Percentiles rank a stretch among this genome's conserved stretches.
Conservation (phyloP, 2,329 filamentous ascomycete species). For the Penicillium thymicola region DNA sequence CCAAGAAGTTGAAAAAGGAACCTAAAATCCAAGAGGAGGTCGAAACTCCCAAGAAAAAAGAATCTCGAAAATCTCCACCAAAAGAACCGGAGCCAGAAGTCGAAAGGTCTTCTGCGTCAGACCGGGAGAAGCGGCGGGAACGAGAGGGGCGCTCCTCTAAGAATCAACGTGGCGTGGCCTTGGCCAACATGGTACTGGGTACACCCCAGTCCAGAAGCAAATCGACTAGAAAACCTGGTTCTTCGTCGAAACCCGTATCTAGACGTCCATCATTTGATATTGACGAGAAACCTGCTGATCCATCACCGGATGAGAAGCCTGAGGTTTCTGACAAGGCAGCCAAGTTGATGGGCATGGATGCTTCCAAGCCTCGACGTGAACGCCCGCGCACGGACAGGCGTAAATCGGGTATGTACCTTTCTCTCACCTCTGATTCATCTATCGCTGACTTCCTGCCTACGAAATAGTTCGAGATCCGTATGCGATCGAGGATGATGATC, state of each 20-base stretch:
- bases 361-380: slow-evolving; percentile 44
- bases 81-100: slow-evolving; percentile 54
- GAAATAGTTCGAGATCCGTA: slow-evolving; percentile 54
- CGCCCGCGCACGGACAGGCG: slow-evolving; percentile 54
- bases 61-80: slow-evolving; percentile 52
- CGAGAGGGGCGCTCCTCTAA: slow-evolving; percentile 50
- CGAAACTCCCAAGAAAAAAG: slow-evolving; percentile 32
- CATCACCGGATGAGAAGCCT: slow-evolving; percentile 66
- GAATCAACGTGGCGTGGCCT: slow-evolving; percentile 56
- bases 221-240: slow-evolving; percentile 61
- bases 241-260: slow-evolving; percentile 55
- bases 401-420: slow-evolving; percentile 31
- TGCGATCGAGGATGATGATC: slow-evolving; percentile 62
- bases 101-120: slow-evolving; percentile 70
- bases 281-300: slow-evolving; percentile 56
- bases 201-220: slow-evolving; percentile 62
- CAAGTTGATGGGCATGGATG: slow-evolving; percentile 65
- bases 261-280: slow-evolving; percentile 68
- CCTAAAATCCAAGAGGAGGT: slow-evolving; percentile 33
- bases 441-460: not conserved
- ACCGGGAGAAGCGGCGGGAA: slow-evolving; percentile 58
- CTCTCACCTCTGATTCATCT: not conserved
- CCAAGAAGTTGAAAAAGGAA: slow-evolving; percentile 52
- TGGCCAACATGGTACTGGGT: slow-evolving; percentile 64
- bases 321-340: slow-evolving; percentile 73